Conservation (phyloP, 2,329 filamentous ascomycete genomes). For the Colletotrichum sidae region DNA sequence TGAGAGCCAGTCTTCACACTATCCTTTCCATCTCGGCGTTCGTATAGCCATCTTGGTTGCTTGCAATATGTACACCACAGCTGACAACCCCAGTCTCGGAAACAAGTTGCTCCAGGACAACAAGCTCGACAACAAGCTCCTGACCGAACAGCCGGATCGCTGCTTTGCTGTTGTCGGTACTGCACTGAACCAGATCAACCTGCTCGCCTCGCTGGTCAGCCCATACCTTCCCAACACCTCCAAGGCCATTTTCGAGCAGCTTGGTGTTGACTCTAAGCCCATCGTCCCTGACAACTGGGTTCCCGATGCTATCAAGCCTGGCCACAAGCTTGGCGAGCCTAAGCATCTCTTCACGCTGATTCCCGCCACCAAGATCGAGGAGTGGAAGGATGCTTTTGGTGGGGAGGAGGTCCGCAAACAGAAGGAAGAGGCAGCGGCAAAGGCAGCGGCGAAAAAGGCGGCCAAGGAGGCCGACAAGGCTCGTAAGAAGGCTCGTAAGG, state of each 20-base stretch:
- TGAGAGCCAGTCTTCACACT: conserved; percentile 74
- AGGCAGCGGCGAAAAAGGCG: conserved; percentile 63
- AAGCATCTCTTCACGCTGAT: conserved; percentile 86
- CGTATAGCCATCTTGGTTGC: conserved; percentile 3
- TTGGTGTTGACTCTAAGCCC: conserved; percentile 66
- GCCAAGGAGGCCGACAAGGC: conserved; percentile 63
- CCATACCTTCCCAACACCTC: conserved; percentile 90
- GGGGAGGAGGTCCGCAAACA: conserved; percentile 75
- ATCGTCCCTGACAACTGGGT: conserved; percentile 76
- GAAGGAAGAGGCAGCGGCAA: conserved; percentile 67
- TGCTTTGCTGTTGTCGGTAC: conserved; percentile 75
- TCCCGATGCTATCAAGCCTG: conserved; percentile 71
- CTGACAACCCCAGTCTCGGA: conserved; percentile 47
- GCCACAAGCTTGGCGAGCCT: conserved; percentile 85
- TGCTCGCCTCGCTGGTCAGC: conserved; percentile 81
- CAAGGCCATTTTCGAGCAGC: conserved; percentile 80
- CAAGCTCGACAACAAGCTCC: conserved; percentile 65
- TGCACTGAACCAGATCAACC: conserved; percentile 85
- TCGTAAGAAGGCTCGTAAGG: conserved; percentile 57
- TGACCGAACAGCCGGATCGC: conserved; percentile 65
- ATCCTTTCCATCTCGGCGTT: conserved; percentile 74
- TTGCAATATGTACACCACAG: conserved; percentile 13
- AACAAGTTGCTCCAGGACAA: conserved; percentile 65
- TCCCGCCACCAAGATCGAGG: conserved; percentile 81
- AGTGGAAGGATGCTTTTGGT: conserved; percentile 84